Evolutionary conservation across 768 basidiomycete species (phyloP).

Genomic region (Aureoboletus auriporus): DNA sequence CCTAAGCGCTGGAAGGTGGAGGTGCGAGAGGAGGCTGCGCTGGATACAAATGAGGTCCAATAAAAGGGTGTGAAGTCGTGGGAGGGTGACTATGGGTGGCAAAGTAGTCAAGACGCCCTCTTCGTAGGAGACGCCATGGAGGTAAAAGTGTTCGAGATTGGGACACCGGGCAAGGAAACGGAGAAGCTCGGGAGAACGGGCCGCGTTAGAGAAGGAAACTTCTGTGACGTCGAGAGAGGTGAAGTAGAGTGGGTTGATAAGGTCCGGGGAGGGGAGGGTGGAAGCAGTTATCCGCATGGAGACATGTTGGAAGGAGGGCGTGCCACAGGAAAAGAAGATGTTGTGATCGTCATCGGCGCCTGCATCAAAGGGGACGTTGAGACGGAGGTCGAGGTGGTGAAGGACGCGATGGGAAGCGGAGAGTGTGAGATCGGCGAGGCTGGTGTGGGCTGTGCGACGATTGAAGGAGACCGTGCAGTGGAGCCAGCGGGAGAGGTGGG

Average conservation of each 20-base stretch:
- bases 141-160: slow-evolving; percentile 53
- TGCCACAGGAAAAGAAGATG: slow-evolving; percentile 32
- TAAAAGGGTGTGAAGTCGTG: slow-evolving; percentile 52
- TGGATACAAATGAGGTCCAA: slow-evolving; percentile 58
- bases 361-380: slow-evolving; percentile 22
- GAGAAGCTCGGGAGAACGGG: slow-evolving; percentile 49
- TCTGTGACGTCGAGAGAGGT: slow-evolving; percentile 58
- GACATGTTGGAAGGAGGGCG: slow-evolving; percentile 32
- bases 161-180: slow-evolving; percentile 61
- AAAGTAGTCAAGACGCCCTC: slow-evolving; percentile 26
- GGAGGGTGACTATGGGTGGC: slow-evolving; percentile 48
- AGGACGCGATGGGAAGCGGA: slow-evolving; percentile 17
- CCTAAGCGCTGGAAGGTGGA: slow-evolving; percentile 57
- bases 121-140: slow-evolving; percentile 51
- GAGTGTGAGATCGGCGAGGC: slow-evolving; percentile 20
- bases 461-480: slow-evolving; percentile 43
- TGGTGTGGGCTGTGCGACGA: slow-evolving; percentile 26
- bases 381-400: slow-evolving; percentile 27
- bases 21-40: slow-evolving; percentile 59
- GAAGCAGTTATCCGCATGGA: slow-evolving; percentile 48
- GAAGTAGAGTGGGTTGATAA: slow-evolving; percentile 49
- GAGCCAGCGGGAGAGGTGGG: slow-evolving; percentile 55
- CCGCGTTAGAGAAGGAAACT: slow-evolving; percentile 34
- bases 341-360: slow-evolving; percentile 17
- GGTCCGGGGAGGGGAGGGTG: slow-evolving; percentile 43